Percentiles rank a stretch among this genome's conserved stretches.
phyloP scores from a whole-genome alignment of 2,329 filamentous ascomycete species.

The Aureobasidium sp. region DNA sequence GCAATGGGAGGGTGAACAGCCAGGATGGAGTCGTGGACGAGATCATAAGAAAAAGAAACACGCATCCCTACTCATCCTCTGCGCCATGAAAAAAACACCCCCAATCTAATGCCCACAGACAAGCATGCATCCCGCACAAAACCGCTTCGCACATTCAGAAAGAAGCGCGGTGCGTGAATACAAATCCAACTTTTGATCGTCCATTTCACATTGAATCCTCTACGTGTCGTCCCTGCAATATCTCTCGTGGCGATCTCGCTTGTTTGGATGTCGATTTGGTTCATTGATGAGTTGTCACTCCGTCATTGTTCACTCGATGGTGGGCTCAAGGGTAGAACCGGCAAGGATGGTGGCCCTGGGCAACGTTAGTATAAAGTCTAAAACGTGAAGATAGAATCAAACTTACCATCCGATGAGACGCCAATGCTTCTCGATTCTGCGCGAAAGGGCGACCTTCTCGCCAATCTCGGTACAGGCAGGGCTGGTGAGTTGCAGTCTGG shows the following conservation, averaged over 20 bases:
- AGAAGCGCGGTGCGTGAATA: conserved; percentile 1
- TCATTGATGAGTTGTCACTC: not conserved
- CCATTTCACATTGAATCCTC: not conserved
- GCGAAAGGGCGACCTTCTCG: conserved; percentile 92
- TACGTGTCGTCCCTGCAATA: conserved; percentile 11
- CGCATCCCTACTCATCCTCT: conserved; percentile 8
- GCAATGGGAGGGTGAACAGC: conserved; percentile 4
- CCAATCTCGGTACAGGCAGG: conserved; percentile 88
- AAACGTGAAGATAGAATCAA: not conserved
- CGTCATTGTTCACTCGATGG: conserved; percentile 14
- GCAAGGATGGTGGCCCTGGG: conserved; percentile 28
- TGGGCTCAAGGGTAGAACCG: conserved; percentile 27
- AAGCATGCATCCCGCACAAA: conserved; percentile 10
- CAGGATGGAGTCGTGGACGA: conserved; percentile 4
- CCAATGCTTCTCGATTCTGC: conserved; percentile 99
- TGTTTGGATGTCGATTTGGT: not conserved
- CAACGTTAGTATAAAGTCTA: not conserved
- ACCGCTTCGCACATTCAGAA: not conserved
- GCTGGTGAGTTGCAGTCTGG: conserved; percentile 82
- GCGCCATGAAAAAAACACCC: conserved; percentile 1
- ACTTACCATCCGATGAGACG: conserved; percentile 74
- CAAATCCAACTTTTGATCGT: conserved; percentile 16
- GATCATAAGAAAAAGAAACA: conserved; percentile 10
- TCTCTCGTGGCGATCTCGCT: not conserved
- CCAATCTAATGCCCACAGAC: conserved; percentile 12